These are phyloP conservation scores for Diaporthe citri DNA, from an alignment of 2,329 filamentous ascomycete species.

Conservation along the genomic window DNA sequence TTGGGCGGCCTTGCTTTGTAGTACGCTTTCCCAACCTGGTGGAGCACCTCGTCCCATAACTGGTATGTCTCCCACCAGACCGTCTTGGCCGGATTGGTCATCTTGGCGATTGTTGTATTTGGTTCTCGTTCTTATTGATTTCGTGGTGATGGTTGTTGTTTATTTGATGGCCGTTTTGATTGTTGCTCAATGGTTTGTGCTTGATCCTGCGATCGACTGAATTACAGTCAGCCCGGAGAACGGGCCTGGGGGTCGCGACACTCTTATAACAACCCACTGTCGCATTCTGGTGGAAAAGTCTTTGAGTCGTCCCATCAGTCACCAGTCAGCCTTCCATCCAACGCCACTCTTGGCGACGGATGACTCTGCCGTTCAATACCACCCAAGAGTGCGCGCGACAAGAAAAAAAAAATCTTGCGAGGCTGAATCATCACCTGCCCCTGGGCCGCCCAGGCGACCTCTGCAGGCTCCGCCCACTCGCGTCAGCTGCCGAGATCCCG, in stretches of 20 bases:
- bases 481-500: slow-evolving; percentile 32
- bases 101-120: not conserved
- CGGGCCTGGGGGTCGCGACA: not conserved
- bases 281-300: not conserved
- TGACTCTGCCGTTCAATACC: slow-evolving; percentile 11
- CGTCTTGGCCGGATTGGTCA: slow-evolving; percentile 39
- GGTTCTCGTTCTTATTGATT: not conserved
- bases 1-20: slow-evolving; percentile 46
- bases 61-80: slow-evolving; percentile 52
- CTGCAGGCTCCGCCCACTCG: slow-evolving; percentile 27
- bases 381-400: not conserved
- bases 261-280: not conserved
- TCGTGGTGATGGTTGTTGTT: not conserved
- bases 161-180: not conserved
- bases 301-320: not conserved
- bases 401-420: not conserved
- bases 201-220: not conserved
- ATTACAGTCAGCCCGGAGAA: not conserved
- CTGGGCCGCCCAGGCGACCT: slow-evolving; percentile 3
- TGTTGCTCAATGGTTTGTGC: not conserved
- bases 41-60: slow-evolving; percentile 55
- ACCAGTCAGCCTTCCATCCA: not conserved
- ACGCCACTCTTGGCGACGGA: slow-evolving; percentile 32
- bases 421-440: slow-evolving; percentile 25
- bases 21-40: slow-evolving; percentile 54